Conservation (phyloP, 257 asterid genomes). For the Lycium ferocissimum region DNA sequence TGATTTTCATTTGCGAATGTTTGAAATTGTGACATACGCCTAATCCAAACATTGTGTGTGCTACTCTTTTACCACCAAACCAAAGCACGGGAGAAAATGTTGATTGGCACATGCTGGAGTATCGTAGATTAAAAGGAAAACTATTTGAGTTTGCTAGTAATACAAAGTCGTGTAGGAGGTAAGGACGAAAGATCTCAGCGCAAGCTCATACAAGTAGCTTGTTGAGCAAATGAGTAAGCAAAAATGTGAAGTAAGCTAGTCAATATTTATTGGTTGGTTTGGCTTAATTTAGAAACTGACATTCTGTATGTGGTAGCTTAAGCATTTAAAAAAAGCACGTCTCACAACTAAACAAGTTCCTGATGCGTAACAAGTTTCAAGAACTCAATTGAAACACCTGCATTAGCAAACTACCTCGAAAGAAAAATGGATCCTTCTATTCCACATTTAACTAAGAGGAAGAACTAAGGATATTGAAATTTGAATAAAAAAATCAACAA, state of each 20-base stretch:
- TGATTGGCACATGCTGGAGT: too few species aligned
- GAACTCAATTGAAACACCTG: background rate
- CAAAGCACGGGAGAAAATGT: background rate
- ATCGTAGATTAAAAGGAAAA: background rate
- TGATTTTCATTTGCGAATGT: background rate
- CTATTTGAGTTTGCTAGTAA: background rate
- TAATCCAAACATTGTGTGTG: too few species aligned
- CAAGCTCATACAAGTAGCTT: background rate
- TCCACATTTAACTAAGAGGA: background rate
- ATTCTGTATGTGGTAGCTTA: background rate
- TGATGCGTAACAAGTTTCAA: background rate
- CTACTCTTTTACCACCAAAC: background rate
- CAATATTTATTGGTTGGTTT: background rate
- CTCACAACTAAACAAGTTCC: background rate
- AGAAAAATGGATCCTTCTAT: background rate
- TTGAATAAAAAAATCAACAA: background rate
- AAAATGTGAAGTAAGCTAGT: background rate
- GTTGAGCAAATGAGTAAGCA: background rate
- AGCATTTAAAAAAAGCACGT: background rate
- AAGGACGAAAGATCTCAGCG: too few species aligned
- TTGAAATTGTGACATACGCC: too few species aligned
- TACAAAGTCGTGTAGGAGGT: too few species aligned
- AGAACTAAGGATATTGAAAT: background rate
- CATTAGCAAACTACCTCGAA: background rate
- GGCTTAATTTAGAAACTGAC: background rate